phyloP scores from a whole-genome alignment of 129 eudicot genomes.

The Arctium minus region DNA sequence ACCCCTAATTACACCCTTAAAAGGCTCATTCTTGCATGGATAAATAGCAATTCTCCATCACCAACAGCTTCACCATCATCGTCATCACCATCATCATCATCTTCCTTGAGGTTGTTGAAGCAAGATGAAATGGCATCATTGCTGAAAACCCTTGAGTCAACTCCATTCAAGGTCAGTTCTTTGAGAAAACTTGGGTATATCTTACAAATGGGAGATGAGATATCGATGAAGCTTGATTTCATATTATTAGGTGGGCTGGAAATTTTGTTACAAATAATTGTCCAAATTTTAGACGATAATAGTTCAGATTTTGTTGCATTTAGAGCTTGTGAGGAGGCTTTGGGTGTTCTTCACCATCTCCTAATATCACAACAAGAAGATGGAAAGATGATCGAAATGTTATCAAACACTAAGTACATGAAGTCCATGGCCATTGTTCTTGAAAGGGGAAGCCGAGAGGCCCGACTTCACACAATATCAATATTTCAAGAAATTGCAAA shows the following conservation, averaged over 20 bases:
- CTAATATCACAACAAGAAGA: conserved; percentile 35
- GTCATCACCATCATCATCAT: background rate
- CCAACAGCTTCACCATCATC: background rate
- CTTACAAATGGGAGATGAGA: conserved; percentile 40
- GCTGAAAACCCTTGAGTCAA: conserved; percentile 36
- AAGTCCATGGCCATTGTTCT: conserved; percentile 52
- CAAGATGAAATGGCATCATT: conserved; percentile 43
- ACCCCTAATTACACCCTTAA: conserved; percentile 69
- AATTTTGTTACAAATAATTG: conserved; percentile 34
- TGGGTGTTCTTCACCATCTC: conserved; percentile 39
- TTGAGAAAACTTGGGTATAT: conserved; percentile 41
- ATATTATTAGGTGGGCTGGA: conserved; percentile 43
- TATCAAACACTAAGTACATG: conserved; percentile 46
- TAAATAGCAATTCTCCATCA: background rate
- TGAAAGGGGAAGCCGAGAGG: conserved; percentile 58
- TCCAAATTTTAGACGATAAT: conserved; percentile 43
- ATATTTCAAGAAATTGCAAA: conserved; percentile 37
- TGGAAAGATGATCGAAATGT: conserved; percentile 19
- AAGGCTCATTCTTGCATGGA: conserved; percentile 60
- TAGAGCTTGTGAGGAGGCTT: conserved; percentile 67
- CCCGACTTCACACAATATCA: conserved; percentile 45
- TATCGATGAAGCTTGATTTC: conserved; percentile 35
- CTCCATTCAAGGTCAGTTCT: conserved; percentile 61
- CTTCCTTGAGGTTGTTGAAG: conserved; percentile 8
- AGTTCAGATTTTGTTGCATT: conserved; percentile 46